Percentiles rank a stretch among this genome's conserved stretches.
These are phyloP conservation scores for Monascus purpureus DNA, from an alignment of 495 filamentous ascomycete genomes.

Conservation along the genomic window DNA sequence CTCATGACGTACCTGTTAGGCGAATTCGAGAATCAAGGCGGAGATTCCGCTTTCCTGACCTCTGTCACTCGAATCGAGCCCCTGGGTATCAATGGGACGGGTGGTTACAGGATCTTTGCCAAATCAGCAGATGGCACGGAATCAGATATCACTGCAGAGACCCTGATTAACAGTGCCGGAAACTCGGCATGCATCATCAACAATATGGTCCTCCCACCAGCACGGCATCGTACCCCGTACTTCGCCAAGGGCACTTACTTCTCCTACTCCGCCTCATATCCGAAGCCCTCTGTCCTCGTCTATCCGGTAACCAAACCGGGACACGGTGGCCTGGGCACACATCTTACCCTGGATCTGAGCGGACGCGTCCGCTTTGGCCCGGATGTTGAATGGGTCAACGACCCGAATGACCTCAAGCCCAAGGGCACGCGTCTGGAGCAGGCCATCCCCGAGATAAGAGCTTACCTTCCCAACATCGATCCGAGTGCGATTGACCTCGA, in stretches of 20 bases:
- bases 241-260: slow-evolving; percentile 97
- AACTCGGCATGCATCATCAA: slow-evolving; percentile 60
- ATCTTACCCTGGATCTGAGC: slow-evolving; percentile 80
- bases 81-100: slow-evolving; percentile 24
- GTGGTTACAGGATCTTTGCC: slow-evolving; percentile 44
- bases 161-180: slow-evolving; percentile 75
- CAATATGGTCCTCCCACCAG: slow-evolving; percentile 63
- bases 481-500: slow-evolving; percentile 55
- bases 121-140: slow-evolving; percentile 22
- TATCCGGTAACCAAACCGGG: slow-evolving; percentile 79
- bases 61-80: slow-evolving; percentile 45
- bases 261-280: slow-evolving; percentile 54
- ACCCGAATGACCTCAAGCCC: slow-evolving; percentile 40
- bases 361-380: slow-evolving; percentile 86
- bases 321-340: slow-evolving; percentile 75
- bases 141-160: slow-evolving; percentile 53
- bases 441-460: slow-evolving; percentile 59
- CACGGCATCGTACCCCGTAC: slow-evolving; percentile 43
- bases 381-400: slow-evolving; percentile 84
- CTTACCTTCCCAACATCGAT: slow-evolving; percentile 65
- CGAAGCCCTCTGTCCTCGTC: slow-evolving; percentile 58
- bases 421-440: slow-evolving; percentile 43
- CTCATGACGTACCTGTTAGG: slow-evolving; percentile 72
- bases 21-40: slow-evolving; percentile 62
- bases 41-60: slow-evolving; percentile 53